A percentile compares a stretch with the other conserved stretches of the same genome.
Conservation (phyloP, 1,284 basidiomycete genomes). For the Heterobasidion occidentale region DNA sequence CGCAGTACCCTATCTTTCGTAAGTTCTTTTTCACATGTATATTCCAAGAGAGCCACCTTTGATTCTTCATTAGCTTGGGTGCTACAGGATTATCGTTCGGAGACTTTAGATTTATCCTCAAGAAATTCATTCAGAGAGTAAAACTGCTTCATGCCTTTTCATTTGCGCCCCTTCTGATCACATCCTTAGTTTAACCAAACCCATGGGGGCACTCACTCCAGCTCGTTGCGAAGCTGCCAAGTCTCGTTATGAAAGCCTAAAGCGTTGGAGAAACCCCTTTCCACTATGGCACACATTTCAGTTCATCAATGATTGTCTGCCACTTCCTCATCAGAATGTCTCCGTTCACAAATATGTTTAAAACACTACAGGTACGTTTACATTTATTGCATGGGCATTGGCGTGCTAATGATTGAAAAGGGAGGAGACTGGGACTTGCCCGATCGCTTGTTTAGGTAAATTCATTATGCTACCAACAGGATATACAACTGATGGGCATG, state of each 20-base stretch:
- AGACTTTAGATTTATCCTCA: constrained; percentile 62
- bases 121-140: constrained; percentile 73
- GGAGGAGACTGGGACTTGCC: constrained; percentile 97
- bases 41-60: constrained; percentile 1
- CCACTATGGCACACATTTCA: constrained; percentile 94
- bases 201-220: constrained; percentile 88
- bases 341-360: constrained; percentile 91
- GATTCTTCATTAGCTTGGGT: constrained; percentile 63
- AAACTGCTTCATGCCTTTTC: constrained; percentile 18
- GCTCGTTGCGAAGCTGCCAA: constrained; percentile 67
- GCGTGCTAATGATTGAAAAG: constrained; percentile 19
- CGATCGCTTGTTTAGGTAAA: constrained; percentile 80
- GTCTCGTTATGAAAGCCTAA: constrained; percentile 72
- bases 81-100: constrained; percentile 77
- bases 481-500: not conserved
- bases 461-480: not conserved
- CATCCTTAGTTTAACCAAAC: constrained; percentile 57
- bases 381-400: not conserved
- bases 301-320: constrained; percentile 95
- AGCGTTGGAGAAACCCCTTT: constrained; percentile 84
- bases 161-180: not conserved
- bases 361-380: constrained; percentile 62
- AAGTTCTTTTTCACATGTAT: constrained; percentile 19
- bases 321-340: constrained; percentile 89
- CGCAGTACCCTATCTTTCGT: constrained; percentile 95